Evolutionary conservation across 176 grass and related monocot genomes (phyloP).

Genomic region (Eleusine indica): DNA sequence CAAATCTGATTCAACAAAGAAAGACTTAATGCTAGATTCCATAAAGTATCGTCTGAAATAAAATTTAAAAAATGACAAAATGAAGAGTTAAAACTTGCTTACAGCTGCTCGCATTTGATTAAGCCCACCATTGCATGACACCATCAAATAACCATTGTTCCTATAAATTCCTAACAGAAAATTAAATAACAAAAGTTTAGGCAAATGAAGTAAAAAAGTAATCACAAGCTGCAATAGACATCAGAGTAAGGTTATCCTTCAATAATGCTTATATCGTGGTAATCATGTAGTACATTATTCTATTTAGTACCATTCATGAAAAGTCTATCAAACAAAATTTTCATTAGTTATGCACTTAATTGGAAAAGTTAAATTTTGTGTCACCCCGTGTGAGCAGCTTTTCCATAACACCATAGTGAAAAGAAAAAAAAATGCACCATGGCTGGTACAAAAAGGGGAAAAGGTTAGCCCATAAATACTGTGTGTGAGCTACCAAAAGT

Average conservation of each 20-base stretch:
- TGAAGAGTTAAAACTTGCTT: constrained; percentile 36
- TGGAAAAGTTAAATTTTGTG: constrained; percentile 2
- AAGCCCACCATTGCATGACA: constrained; percentile 96
- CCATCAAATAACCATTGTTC: constrained; percentile 93
- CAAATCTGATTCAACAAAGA: constrained; percentile 74
- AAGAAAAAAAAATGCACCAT: background rate
- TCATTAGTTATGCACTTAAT: background rate
- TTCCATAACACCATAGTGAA: background rate
- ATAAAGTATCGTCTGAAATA: background rate
- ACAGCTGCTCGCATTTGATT: constrained; percentile 97
- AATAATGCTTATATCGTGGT: background rate
- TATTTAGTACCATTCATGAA: background rate
- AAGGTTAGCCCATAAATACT: constrained; percentile 15
- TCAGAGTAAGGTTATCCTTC: background rate
- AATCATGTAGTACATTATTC: background rate
- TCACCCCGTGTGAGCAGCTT: background rate
- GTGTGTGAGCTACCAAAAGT: constrained; percentile 23
- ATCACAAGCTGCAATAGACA: background rate
- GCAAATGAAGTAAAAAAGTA: background rate
- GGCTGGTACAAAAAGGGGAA: constrained; percentile 36
- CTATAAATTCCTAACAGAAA: constrained; percentile 71
- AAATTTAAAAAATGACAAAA: background rate
- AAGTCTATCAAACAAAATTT: background rate
- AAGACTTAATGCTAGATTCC: constrained; percentile 10
- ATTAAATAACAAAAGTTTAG: constrained; percentile 6